Evolutionary conservation across 202 grass and related monocot species (phyloP).

Genomic region (Bolboschoenoplectus hybrid): DNA sequence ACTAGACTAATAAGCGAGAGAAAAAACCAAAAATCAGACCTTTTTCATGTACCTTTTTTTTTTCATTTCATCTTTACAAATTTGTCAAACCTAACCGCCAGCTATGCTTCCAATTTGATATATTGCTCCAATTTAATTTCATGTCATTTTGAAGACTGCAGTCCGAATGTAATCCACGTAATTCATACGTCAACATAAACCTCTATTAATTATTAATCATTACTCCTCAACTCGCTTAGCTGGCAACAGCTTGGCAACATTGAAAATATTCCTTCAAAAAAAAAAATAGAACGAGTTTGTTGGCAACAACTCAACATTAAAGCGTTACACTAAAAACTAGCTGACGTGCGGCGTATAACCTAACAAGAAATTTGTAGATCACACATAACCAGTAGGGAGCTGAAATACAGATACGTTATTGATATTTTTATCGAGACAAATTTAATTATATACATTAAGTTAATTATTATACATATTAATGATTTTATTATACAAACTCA

Average conservation of each 20-base stretch:
- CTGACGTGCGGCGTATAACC: neutral
- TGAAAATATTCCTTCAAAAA: neutral
- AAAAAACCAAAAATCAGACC: too few relatives aligned
- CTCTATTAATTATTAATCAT: neutral
- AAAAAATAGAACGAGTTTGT: neutral
- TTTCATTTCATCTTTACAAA: too few relatives aligned
- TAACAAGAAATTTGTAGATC: neutral
- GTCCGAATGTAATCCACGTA: neutral
- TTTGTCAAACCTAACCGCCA: too few relatives aligned
- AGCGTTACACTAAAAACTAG: neutral
- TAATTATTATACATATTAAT: too few relatives aligned
- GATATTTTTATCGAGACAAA: too few relatives aligned
- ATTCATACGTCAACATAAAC: conserved; percentile 20
- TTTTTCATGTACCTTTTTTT: too few relatives aligned
- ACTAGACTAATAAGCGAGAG: too few relatives aligned
- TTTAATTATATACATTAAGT: too few relatives aligned
- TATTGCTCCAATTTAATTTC: neutral
- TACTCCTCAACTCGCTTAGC: neutral
- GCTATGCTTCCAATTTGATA: too few relatives aligned
- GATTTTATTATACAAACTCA: too few relatives aligned
- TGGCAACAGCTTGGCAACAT: conserved; percentile 23
- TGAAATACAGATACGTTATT: too few relatives aligned
- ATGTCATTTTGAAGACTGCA: neutral
- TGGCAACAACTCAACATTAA: conserved; percentile 15
- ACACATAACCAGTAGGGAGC: neutral